Conservation (phyloP, 2,329 filamentous ascomycete genomes). For the Fusarium subglutinans region DNA sequence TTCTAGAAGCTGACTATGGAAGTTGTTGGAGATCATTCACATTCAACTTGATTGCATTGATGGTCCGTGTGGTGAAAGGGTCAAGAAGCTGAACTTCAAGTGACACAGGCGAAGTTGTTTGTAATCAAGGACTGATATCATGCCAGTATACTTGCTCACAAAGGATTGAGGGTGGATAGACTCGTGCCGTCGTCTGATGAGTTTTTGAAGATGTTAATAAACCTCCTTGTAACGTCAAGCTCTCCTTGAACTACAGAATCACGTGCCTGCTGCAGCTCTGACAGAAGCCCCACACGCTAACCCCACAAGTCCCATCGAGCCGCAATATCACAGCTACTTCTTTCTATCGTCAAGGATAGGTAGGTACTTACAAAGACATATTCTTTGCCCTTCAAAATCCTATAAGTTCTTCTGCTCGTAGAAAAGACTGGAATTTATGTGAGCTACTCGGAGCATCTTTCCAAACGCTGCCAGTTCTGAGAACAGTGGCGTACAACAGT, state of each 20-base stretch:
- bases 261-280: conserved; percentile 11
- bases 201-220: not conserved
- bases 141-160: not conserved
- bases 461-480: conserved; percentile 1
- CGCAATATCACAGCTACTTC: not conserved
- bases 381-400: not conserved
- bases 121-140: not conserved
- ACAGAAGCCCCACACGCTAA: not conserved
- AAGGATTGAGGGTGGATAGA: not conserved
- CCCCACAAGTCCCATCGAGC: not conserved
- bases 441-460: conserved; percentile 17
- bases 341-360: conserved; percentile 22
- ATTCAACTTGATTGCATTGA: not conserved
- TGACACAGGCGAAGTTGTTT: not conserved
- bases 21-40: not conserved
- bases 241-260: not conserved
- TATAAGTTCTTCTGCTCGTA: not conserved
- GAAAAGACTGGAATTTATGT: not conserved
- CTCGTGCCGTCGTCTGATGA: not conserved
- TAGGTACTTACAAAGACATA: conserved; percentile 27
- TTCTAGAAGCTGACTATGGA: conserved; percentile 39
- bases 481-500: conserved; percentile 43
- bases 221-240: not conserved
- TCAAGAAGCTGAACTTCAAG: not conserved
- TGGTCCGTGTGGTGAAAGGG: not conserved